Evolutionary conservation across 148 eudicot genomes (phyloP).

Genomic region (Fagopyrum esculentum): DNA sequence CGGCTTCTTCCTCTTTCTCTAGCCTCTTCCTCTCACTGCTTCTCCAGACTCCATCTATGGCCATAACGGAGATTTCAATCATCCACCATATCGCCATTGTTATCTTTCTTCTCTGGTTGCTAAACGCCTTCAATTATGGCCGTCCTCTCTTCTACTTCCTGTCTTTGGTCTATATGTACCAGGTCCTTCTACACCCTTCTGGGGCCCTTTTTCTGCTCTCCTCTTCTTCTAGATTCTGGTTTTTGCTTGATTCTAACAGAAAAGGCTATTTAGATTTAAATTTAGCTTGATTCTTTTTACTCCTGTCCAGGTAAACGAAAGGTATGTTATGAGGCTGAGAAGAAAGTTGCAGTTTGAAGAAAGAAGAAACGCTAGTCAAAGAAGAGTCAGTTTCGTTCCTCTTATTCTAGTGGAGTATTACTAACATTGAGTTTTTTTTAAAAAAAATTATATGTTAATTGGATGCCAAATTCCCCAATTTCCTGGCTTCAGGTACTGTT

Average conservation of each 20-base stretch:
- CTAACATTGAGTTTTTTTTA: neutral
- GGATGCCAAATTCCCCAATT: neutral
- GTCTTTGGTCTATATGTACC: conserved; percentile 47
- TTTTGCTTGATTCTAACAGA: conserved; percentile 11
- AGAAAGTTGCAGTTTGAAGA: conserved; percentile 67
- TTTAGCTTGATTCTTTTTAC: neutral
- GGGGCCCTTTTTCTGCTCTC: neutral
- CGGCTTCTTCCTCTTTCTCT: neutral
- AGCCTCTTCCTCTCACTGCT: neutral
- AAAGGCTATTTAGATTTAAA: neutral
- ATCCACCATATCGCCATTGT: conserved; percentile 62
- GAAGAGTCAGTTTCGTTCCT: conserved; percentile 42
- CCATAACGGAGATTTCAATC: conserved; percentile 38
- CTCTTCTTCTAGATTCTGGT: neutral
- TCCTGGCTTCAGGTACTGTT: conserved; percentile 45
- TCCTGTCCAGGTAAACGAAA: conserved; percentile 54
- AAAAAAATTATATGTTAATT: neutral
- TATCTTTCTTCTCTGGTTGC: conserved; percentile 41
- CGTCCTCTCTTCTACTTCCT: conserved; percentile 39
- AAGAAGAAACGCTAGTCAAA: conserved; percentile 56
- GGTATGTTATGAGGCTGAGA: conserved; percentile 48
- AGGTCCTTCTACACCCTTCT: conserved; percentile 25
- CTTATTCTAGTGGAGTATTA: neutral
- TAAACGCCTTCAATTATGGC: conserved; percentile 32
- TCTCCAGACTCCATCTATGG: conserved; percentile 6